Conservation (phyloP, 495 filamentous ascomycete genomes). For the Aspergillus taichungensis region DNA sequence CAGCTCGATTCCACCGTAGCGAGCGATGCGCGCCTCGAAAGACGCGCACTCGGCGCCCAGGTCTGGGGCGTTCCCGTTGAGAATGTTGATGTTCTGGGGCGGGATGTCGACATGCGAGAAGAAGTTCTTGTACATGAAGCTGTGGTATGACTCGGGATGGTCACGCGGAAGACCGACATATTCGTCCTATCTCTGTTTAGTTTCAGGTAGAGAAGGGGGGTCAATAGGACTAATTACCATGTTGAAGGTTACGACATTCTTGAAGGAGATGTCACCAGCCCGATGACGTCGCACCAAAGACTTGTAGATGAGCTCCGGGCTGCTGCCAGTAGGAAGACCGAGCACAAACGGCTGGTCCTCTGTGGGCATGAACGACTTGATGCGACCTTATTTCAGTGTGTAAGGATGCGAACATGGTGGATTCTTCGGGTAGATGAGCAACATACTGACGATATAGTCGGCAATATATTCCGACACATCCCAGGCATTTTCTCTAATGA, state of each 20-base stretch:
- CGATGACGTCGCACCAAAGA: conserved; percentile 67
- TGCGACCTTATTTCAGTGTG: conserved; percentile 34
- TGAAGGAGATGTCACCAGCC: conserved; percentile 71
- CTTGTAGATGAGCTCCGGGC: conserved; percentile 69
- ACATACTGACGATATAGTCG: conserved; percentile 70
- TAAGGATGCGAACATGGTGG: background rate
- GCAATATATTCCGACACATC: conserved; percentile 66
- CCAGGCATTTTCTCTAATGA: conserved; percentile 63
- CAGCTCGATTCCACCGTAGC: conserved; percentile 70
- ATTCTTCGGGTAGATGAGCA: background rate
- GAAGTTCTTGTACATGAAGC: conserved; percentile 87
- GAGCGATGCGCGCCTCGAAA: conserved; percentile 72
- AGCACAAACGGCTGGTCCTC: conserved; percentile 68
- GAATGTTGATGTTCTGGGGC: conserved; percentile 73
- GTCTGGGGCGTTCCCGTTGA: conserved; percentile 73
- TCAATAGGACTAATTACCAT: conserved; percentile 51
- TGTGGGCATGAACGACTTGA: conserved; percentile 64
- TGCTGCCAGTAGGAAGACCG: conserved; percentile 75
- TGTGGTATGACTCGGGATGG: conserved; percentile 78
- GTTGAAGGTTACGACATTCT: conserved; percentile 84
- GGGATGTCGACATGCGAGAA: conserved; percentile 80
- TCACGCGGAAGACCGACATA: conserved; percentile 76
- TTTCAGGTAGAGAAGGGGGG: background rate
- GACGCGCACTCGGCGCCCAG: conserved; percentile 66
- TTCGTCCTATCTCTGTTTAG: conserved; percentile 54